phyloP scores from a whole-genome alignment of 2,329 filamentous ascomycete species.

The Monosporascus ibericus region DNA sequence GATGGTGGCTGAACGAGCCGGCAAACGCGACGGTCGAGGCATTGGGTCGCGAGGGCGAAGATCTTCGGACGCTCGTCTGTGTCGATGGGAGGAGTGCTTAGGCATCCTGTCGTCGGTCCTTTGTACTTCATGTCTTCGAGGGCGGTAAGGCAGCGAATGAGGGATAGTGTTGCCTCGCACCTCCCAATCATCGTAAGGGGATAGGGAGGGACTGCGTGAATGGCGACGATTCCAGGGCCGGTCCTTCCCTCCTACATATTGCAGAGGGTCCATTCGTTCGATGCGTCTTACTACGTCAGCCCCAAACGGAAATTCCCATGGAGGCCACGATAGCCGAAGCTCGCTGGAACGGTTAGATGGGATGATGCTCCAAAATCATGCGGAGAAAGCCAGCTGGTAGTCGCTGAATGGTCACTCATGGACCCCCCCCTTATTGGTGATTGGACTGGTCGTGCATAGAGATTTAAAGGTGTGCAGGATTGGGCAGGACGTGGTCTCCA shows the following conservation, averaged over 20 bases:
- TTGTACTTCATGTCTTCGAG: conserved; percentile 27
- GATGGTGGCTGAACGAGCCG: conserved; percentile 17
- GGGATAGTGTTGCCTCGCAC: conserved; percentile 16
- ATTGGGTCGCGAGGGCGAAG: conserved; percentile 18
- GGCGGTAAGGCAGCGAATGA: conserved; percentile 31
- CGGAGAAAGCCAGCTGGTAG: conserved; percentile 27
- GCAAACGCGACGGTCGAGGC: conserved; percentile 22
- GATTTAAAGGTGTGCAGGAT: conserved; percentile 21
- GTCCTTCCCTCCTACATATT: conserved; percentile 23
- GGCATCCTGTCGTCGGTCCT: conserved; percentile 21
- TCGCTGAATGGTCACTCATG: conserved; percentile 26
- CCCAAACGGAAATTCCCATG: conserved; percentile 20
- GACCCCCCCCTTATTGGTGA: conserved; percentile 19
- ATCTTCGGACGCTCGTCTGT: conserved; percentile 21
- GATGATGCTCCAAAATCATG: conserved; percentile 20
- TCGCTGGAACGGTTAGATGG: conserved; percentile 19
- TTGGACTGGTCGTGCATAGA: conserved; percentile 25
- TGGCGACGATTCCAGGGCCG: conserved; percentile 21
- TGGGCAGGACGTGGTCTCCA: conserved; percentile 11
- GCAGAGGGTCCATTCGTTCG: conserved; percentile 26
- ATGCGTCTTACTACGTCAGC: conserved; percentile 17
- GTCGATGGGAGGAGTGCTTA: conserved; percentile 19
- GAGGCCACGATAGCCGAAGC: conserved; percentile 11
- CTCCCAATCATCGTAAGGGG: conserved; percentile 26
- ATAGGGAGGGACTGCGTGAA: conserved; percentile 20